Conservation (phyloP, 2,329 filamentous ascomycete genomes). For the Beauveria sp. region DNA sequence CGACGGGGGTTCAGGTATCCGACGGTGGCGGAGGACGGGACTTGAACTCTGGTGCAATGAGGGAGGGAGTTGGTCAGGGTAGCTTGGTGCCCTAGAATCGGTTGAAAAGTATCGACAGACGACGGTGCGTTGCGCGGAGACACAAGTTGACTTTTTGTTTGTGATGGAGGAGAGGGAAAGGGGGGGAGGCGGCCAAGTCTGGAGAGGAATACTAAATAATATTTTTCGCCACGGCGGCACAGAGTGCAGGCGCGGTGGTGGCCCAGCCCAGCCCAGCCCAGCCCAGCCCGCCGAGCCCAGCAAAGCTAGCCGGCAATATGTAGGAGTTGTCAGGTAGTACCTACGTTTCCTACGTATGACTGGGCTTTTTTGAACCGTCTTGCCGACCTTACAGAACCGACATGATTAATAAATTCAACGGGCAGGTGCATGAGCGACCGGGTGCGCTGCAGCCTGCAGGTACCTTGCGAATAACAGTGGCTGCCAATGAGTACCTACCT, state of each 20-base stretch:
- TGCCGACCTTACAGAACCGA: too few species aligned
- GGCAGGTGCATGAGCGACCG: background rate
- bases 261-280: background rate
- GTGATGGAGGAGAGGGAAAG: conserved; percentile 31
- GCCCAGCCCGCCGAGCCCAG: background rate
- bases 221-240: conserved; percentile 27
- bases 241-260: conserved; percentile 4
- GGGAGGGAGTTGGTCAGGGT: conserved; percentile 56
- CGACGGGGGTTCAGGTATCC: conserved; percentile 24
- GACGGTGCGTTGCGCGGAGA: conserved; percentile 41
- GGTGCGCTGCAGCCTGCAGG: background rate
- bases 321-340: too few species aligned
- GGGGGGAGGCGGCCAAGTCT: conserved; percentile 21
- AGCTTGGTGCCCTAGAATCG: conserved; percentile 81
- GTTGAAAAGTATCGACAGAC: conserved; percentile 34
- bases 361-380: too few species aligned
- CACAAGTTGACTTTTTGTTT: conserved; percentile 36
- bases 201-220: conserved; percentile 33
- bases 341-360: too few species aligned
- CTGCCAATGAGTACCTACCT: background rate
- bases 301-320: too few species aligned
- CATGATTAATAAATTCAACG: background rate
- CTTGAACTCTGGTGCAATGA: conserved; percentile 68
- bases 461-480: background rate
- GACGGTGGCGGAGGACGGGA: conserved; percentile 23